Conservation (phyloP, 176 grass and related monocot genomes). For the maize (Zea mays) region Zm-B73-REFERENCE-NAM-5.0 NC_050097.1:225717501-225718000, state of each 20-base stretch:
- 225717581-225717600: slow-evolving; percentile 38
- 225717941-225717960: background rate
- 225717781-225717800: too few species aligned
- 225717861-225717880: background rate
- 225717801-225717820: too few species aligned
- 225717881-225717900: background rate
- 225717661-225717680: too few species aligned
- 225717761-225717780: too few species aligned
- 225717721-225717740: too few species aligned
- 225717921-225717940: background rate
- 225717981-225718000: background rate
- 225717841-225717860: too few species aligned
- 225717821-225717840: too few species aligned
- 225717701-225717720: too few species aligned
- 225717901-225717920: background rate
- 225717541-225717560: slow-evolving; percentile 76
- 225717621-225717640: background rate
- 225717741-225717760: too few species aligned
- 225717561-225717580: slow-evolving; percentile 89
- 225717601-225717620: slow-evolving; percentile 41
- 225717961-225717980: background rate
- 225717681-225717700: too few species aligned
- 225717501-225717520: slow-evolving; percentile 49
- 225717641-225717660: too few species aligned
- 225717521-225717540: slow-evolving; percentile 67